phyloP scores from a whole-genome alignment of 805 yeast genomes.

The Schwanniomyces polymorphus region DNA sequence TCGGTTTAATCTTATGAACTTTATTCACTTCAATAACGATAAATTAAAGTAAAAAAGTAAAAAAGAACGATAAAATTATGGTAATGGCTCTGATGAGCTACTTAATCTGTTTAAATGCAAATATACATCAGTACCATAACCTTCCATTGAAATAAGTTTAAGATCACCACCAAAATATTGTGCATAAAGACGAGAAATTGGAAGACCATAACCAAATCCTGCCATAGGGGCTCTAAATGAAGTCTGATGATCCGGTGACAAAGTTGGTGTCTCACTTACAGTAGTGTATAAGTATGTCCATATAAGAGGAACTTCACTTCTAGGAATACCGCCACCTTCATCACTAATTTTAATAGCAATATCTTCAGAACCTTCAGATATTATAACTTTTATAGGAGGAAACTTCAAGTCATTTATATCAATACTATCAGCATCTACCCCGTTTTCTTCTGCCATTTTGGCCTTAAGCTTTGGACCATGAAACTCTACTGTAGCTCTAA shows the following conservation, averaged over 20 bases:
- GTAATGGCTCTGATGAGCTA: conserved; percentile 69
- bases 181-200: conserved; percentile 81
- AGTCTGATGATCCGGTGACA: conserved; percentile 59
- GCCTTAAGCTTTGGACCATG: conserved; percentile 53
- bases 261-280: conserved; percentile 67
- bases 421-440: conserved; percentile 30
- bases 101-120: conserved; percentile 80
- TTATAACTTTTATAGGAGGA: conserved; percentile 84
- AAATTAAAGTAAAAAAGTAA: background rate
- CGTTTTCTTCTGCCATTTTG: conserved; percentile 37
- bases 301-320: conserved; percentile 77
- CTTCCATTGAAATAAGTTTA: conserved; percentile 87
- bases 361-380: conserved; percentile 87
- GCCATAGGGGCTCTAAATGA: conserved; percentile 90
- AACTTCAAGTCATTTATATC: conserved; percentile 65
- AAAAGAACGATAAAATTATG: conserved; percentile 20
- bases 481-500: conserved; percentile 86
- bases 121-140: conserved; percentile 92
- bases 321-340: conserved; percentile 92
- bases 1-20: background rate
- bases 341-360: conserved; percentile 88
- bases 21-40: background rate
- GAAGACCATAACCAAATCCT: conserved; percentile 90
- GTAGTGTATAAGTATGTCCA: conserved; percentile 94
- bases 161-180: conserved; percentile 90